Conservation (phyloP, 2,329 filamentous ascomycete genomes). For the Paraphoma chrysanthemicola region DNA sequence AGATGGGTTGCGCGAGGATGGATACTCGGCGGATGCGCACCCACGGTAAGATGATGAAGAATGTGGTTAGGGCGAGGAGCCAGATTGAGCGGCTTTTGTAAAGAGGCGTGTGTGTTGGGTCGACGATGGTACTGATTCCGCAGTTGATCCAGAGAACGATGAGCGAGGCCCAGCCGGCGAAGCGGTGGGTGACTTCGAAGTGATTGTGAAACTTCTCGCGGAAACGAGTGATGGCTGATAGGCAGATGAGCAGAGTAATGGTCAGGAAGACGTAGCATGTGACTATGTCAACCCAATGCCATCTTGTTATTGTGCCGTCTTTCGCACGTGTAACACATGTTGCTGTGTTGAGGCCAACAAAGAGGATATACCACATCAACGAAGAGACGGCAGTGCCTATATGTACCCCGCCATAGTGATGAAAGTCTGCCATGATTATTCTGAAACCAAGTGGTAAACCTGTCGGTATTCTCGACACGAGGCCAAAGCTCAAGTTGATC, state of each 20-base stretch:
- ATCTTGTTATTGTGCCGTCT: conserved; percentile 13
- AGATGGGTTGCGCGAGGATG: conserved; percentile 71
- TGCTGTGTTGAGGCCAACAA: conserved; percentile 42
- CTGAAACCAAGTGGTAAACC: conserved; percentile 33
- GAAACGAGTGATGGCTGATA: conserved; percentile 31
- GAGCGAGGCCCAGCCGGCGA: conserved; percentile 41
- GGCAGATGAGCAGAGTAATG: conserved; percentile 30
- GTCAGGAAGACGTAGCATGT: conserved; percentile 20
- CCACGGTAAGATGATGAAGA: conserved; percentile 76
- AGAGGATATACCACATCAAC: conserved; percentile 53
- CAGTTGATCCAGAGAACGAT: conserved; percentile 35
- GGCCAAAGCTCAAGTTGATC: conserved; percentile 36
- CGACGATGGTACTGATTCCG: conserved; percentile 14
- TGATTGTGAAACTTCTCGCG: conserved; percentile 38
- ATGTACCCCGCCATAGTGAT: conserved; percentile 45
- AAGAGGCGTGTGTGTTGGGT: conserved; percentile 2
- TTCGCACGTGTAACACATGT: background rate
- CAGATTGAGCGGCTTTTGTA: conserved; percentile 58
- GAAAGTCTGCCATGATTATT: conserved; percentile 31
- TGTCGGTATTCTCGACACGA: conserved; percentile 35
- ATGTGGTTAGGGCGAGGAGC: conserved; percentile 70
- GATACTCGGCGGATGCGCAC: conserved; percentile 70
- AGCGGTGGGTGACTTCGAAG: conserved; percentile 46
- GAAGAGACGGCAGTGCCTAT: conserved; percentile 41
- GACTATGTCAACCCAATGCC: conserved; percentile 25